Conservation (phyloP, 2,329 filamentous ascomycete genomes). For the Keithomyces neogunnii region DNA sequence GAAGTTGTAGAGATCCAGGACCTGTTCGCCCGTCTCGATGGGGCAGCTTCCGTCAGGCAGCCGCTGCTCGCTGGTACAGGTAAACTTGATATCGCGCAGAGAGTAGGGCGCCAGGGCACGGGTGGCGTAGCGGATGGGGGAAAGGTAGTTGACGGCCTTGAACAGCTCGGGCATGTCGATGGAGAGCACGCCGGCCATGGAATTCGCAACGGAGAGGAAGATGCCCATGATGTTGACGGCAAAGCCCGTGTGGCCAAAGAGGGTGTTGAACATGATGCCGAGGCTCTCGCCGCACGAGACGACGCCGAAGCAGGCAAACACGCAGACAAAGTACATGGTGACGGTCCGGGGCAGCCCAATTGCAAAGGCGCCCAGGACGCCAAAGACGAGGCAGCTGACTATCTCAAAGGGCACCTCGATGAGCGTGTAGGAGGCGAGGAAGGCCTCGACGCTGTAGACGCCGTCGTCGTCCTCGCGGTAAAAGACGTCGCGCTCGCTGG, state of each 20-base stretch:
- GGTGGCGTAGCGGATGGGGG: conserved; percentile 61
- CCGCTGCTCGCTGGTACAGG: conserved; percentile 52
- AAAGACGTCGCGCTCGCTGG: conserved; percentile 64
- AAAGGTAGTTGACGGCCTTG: conserved; percentile 61
- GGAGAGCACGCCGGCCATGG: conserved; percentile 64
- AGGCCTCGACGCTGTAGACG: conserved; percentile 62
- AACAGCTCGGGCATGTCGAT: conserved; percentile 61
- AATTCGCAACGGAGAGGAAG: conserved; percentile 60
- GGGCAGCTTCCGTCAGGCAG: conserved; percentile 54
- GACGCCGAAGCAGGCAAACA: conserved; percentile 64
- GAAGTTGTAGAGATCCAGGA: conserved; percentile 58
- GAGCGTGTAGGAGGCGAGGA: conserved; percentile 60
- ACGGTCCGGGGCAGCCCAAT: conserved; percentile 55
- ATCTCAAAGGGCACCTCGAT: conserved; percentile 68
- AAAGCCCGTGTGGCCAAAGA: conserved; percentile 67
- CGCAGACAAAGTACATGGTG: conserved; percentile 57
- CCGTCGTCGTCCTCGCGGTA: conserved; percentile 69
- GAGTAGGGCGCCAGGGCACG: conserved; percentile 60
- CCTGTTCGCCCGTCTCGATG: conserved; percentile 57
- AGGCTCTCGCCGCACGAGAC: conserved; percentile 67
- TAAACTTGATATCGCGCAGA: conserved; percentile 51
- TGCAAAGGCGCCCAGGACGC: conserved; percentile 54
- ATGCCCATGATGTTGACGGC: conserved; percentile 65
- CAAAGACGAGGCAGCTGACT: conserved; percentile 55
- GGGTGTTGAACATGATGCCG: conserved; percentile 73